Evolutionary conservation across 2,329 filamentous ascomycete genomes (phyloP), one percentile per base, ranked within the genome.

Genomic region (Fusarium haematococcum): DNA sequence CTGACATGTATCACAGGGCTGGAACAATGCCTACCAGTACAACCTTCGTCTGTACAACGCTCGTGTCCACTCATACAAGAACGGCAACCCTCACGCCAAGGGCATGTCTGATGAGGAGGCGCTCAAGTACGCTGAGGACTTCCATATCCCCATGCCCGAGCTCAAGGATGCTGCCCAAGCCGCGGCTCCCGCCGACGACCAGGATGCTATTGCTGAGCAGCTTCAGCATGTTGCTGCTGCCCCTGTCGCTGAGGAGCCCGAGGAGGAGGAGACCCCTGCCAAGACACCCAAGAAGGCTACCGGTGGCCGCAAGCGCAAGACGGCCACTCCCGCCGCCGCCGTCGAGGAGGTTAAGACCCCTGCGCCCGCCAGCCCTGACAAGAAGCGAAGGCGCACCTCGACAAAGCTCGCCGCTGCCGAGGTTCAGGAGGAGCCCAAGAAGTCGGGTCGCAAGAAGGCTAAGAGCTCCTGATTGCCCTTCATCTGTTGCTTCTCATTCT

Each of bases 21-120:
- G 90, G 90, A 91, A 91, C 83, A 88, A 90, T 65, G 90, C 90
- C 7, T 92, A 92, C 83, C 89, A 91, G 83, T 91, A 91, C 84
- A 92, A 92, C 81, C 86, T 92, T 59, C 88, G 90, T 35, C 85
- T 92, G 59, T 92, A 92, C 84, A 90, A 92, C 72, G 90, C 90
- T 13, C 88, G 90, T 66, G 89, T 91, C 32, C 89, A 91, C 81
- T 90, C 90, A 2, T 92, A 92, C 85, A 91, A 91, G 86, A 80
- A 83, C 37, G 89, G 89, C 74, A 92, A 91, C 83, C 79, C 81
- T 6, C 80, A 85, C 7, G 90, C 90, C 74, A 90, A 90, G 79
- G 84, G 87, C 74, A 92, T 92, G 90, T 83, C 81, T 3, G 90
- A 92, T 66, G 86, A 90, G 41, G 89, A 91, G 71, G 90, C 90